Evolutionary conservation across 202 grass and related monocot genomes (phyloP).

Genomic region (Carex sylvatica): DNA sequence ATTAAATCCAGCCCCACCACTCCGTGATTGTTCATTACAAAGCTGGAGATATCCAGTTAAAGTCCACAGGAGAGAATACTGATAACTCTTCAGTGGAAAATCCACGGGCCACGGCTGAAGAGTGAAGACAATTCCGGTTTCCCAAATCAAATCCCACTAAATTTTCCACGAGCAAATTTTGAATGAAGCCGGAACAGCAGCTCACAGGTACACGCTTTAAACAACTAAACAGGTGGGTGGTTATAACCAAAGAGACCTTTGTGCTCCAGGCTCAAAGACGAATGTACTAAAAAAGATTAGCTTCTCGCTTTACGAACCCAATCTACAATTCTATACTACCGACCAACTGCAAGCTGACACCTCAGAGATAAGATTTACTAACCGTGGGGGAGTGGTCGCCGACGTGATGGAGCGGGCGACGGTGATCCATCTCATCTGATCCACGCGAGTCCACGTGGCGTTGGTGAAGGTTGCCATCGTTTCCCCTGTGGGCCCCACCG

Average conservation of each 20-base stretch:
- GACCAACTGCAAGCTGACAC: neutral
- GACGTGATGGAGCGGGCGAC: conserved; percentile 41
- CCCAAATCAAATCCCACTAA: neutral
- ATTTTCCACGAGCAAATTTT: neutral
- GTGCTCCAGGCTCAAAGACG: neutral
- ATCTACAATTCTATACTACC: neutral
- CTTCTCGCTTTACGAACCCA: neutral
- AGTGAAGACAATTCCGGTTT: neutral
- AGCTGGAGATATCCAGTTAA: neutral
- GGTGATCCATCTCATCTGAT: conserved; percentile 30
- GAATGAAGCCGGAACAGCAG: conserved; percentile 4
- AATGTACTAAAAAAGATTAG: conserved; percentile 3
- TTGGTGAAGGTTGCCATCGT: conserved; percentile 21
- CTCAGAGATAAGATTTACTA: neutral
- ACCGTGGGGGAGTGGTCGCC: conserved; percentile 64
- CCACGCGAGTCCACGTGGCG: neutral
- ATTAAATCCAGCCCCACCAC: neutral
- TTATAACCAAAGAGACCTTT: neutral
- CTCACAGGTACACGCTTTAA: neutral
- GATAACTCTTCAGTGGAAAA: neutral
- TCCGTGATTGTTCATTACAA: neutral
- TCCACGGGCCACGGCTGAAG: neutral
- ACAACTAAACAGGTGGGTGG: neutral
- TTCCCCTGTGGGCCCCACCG: conserved; percentile 4
- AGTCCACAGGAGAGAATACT: neutral